Base-by-base conservation (phyloP, 2,329 filamentous ascomycete genomes). In the Colletotrichum sp. region DNA sequence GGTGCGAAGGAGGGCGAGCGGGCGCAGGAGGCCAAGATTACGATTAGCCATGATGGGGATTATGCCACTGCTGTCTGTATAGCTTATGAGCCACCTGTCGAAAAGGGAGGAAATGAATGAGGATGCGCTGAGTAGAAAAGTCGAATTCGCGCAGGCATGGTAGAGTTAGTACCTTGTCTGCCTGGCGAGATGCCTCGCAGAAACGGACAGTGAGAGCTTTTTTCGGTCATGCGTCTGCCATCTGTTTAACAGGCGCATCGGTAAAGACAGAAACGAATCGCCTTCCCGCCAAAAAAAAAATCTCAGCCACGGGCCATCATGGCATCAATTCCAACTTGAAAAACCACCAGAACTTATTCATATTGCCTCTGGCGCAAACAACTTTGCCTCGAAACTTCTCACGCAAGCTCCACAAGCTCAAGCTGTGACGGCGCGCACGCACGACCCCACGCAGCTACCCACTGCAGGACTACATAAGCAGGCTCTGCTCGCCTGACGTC, bases 11-110 rank as follows among this genome's bases (percentile, higher is more conserved):
- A 72, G 18, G 80, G 74, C 21, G 82, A 79, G n/a, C 80, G 76
- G 55, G 82, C 87, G 75, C 90, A 92, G 78, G 87, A 92, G 66
- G 95, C 93, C 16, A 88, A 91, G 80, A 82, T 98, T 60, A 96
- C 94, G 76, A 98, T 98, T 80, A 97, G 94, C 80, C 96, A 98
- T 83, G 96, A 98, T 83, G 93, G 91, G 3, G 93, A 95, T 9
- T 98, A 96, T 85, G 95, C 95, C 12, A 93, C 90, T 24, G 94
- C 94, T 8, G 88, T 93, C 1, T 94, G 93, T 78, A 78, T 95
- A 39, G 92, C 90, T n/a, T 79, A 80, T 32, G 81, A 84, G 12
- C 75, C 76, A 32, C 15, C n/a, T 59, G 13, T 24, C 21, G 15
- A 21, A 55, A 18, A 15, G 18, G 8, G 8, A 34, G 30, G 32